Percentiles rank a stretch among this genome's conserved stretches.
Conservation (phyloP, 345 rosid species). For the Orychophragmus violaceus region DNA sequence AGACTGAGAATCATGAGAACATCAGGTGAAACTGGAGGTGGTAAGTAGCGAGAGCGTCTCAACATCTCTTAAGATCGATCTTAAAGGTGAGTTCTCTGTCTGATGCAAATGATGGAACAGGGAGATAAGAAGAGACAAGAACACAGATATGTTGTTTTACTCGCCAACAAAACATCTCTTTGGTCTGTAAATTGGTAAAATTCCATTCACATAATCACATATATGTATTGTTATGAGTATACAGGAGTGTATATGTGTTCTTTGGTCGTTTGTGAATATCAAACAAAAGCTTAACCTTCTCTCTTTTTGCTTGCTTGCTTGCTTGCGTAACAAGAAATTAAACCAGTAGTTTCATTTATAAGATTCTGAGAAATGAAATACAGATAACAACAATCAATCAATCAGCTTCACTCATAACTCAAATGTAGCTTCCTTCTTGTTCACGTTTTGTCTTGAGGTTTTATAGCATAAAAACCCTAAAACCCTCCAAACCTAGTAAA, state of each 20-base stretch:
- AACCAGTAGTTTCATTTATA: neutral
- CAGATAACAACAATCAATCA: conserved; percentile 12
- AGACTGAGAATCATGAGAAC: conserved; percentile 83
- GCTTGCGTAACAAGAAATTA: too few relatives aligned
- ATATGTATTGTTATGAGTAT: neutral
- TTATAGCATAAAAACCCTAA: neutral
- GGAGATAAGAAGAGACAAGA: conserved; percentile 11
- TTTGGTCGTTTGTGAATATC: conserved; percentile 16
- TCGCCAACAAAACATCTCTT: neutral
- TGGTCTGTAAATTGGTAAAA: conserved; percentile 1
- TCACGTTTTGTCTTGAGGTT: conserved; percentile 1
- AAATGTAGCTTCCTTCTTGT: conserved; percentile 7
- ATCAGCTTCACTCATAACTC: conserved; percentile 14
- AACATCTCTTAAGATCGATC: neutral
- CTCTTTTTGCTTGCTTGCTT: too few relatives aligned
- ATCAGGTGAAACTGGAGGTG: conserved; percentile 52
- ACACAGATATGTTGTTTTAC: neutral
- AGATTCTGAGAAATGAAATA: conserved; percentile 1
- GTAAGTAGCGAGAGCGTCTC: conserved; percentile 31
- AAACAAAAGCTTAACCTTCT: neutral
- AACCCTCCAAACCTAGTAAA: neutral
- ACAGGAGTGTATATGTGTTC: neutral
- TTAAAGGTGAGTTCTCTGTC: neutral
- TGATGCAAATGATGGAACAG: conserved; percentile 10
- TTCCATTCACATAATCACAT: neutral